A percentile compares a stretch with the other conserved stretches of the same genome.
Evolutionary conservation across 2,329 filamentous ascomycete genomes (phyloP).

Genomic region (Xylaria polymorpha): DNA sequence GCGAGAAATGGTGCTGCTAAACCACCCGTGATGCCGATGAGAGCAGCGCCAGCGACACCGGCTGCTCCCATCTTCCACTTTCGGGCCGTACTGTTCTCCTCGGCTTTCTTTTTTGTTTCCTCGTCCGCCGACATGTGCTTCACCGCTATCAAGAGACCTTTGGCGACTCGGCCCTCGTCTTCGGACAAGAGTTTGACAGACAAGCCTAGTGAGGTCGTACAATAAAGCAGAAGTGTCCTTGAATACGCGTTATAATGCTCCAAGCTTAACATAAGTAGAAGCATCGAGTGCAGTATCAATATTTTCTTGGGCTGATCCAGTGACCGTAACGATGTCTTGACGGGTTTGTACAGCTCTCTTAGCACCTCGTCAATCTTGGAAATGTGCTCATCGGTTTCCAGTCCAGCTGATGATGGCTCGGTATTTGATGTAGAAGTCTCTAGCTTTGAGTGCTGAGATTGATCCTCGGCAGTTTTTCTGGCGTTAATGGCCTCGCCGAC

Average conservation of each 20-base stretch:
- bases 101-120: slow-evolving; percentile 70
- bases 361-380: slow-evolving; percentile 62
- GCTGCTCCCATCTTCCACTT: slow-evolving; percentile 76
- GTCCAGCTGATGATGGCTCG: slow-evolving; percentile 23
- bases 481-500: slow-evolving; percentile 49
- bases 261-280: slow-evolving; percentile 79
- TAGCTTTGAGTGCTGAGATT: slow-evolving; percentile 41
- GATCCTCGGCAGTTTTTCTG: slow-evolving; percentile 37
- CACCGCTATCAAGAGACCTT: slow-evolving; percentile 78
- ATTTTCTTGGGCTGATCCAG: slow-evolving; percentile 70
- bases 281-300: slow-evolving; percentile 76
- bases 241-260: slow-evolving; percentile 83
- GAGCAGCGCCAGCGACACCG: slow-evolving; percentile 60
- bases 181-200: slow-evolving; percentile 72
- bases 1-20: slow-evolving; percentile 82
- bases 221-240: slow-evolving; percentile 74
- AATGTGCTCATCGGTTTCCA: slow-evolving; percentile 47
- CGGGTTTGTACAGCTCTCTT: slow-evolving; percentile 67
- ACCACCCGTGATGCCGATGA: slow-evolving; percentile 79
- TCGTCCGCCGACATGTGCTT: slow-evolving; percentile 73
- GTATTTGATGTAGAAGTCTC: slow-evolving; percentile 22
- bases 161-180: slow-evolving; percentile 80
- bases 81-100: slow-evolving; percentile 71
- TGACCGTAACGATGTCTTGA: slow-evolving; percentile 69
- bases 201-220: slow-evolving; percentile 78